Percentiles rank a stretch among this genome's conserved stretches.
These are phyloP conservation scores for Arabidopsis suecica DNA, from an alignment of 345 rosid genomes.

Conservation along the genomic window DNA sequence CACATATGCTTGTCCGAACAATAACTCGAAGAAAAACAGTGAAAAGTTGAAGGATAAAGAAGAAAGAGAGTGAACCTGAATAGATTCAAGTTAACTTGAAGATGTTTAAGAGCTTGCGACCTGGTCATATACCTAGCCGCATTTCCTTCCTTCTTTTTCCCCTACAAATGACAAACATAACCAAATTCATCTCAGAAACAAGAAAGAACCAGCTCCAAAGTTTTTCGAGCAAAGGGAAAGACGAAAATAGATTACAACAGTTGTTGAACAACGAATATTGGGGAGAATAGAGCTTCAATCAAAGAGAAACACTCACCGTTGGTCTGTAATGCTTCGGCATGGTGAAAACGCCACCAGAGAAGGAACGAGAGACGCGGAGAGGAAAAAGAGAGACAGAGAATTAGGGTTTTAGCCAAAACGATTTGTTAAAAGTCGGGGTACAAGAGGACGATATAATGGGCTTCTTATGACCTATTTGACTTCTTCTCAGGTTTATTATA, in stretches of 20 bases:
- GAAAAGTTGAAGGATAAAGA: background rate
- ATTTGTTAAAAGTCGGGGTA: background rate
- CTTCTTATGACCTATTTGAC: background rate
- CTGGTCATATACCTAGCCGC: slow-evolving; percentile 86
- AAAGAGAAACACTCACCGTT: slow-evolving; percentile 56
- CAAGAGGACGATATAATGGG: slow-evolving; percentile 24
- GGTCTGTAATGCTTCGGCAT: slow-evolving; percentile 95
- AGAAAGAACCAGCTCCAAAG: background rate
- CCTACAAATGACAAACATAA: slow-evolving; percentile 49
- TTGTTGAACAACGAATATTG: background rate
- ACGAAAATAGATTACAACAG: background rate
- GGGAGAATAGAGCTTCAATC: background rate
- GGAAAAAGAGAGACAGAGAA: background rate
- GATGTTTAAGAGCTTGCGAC: slow-evolving; percentile 81
- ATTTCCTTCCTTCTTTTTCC: slow-evolving; percentile 97
- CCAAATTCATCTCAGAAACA: slow-evolving; percentile 1
- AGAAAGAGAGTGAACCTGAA: slow-evolving; percentile 67
- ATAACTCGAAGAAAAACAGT: background rate
- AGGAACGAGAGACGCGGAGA: slow-evolving; percentile 5
- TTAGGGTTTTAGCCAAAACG: slow-evolving; percentile 52
- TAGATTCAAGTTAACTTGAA: slow-evolving; percentile 69
- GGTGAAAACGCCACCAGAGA: slow-evolving; percentile 40
- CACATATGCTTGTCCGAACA: background rate
- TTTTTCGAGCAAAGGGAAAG: background rate
- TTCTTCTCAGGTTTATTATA: background rate